A percentile compares a stretch with the other conserved stretches of the same genome.
Evolutionary conservation across 495 filamentous ascomycete genomes (phyloP).

Genomic region (Letharia columbiana): DNA sequence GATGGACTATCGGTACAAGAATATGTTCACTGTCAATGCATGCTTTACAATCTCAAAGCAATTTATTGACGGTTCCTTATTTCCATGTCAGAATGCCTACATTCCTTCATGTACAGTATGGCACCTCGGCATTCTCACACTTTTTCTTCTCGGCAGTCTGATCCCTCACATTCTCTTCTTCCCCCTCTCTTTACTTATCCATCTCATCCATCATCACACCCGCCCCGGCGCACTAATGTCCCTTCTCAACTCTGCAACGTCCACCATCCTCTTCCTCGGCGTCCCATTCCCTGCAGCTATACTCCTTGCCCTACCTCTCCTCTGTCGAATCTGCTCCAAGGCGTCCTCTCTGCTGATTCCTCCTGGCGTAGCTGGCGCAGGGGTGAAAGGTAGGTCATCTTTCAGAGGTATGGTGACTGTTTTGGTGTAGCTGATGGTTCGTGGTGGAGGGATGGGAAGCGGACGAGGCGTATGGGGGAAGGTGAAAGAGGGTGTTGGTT

Average conservation of each 20-base stretch:
- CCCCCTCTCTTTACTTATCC: neutral
- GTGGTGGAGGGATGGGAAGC: conserved; percentile 15
- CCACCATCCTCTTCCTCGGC: conserved; percentile 21
- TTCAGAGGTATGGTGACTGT: conserved; percentile 27
- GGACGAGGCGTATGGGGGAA: conserved; percentile 22
- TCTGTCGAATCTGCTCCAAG: conserved; percentile 43
- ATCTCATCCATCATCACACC: conserved; percentile 1
- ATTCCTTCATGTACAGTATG: neutral
- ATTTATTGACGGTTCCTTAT: neutral
- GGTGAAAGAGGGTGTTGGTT: conserved; percentile 15
- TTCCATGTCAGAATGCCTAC: neutral
- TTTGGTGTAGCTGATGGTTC: conserved; percentile 21
- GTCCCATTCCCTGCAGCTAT: conserved; percentile 32
- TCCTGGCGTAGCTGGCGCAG: conserved; percentile 30
- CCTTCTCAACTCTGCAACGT: conserved; percentile 18
- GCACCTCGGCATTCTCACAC: neutral
- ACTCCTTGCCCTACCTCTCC: conserved; percentile 40
- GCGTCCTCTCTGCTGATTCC: conserved; percentile 44
- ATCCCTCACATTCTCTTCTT: neutral
- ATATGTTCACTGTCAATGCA: neutral
- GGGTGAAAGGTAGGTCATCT: conserved; percentile 14
- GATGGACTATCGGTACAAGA: neutral
- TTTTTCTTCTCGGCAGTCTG: neutral
- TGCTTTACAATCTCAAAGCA: neutral
- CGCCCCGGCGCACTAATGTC: conserved; percentile 25